Evolutionary conservation across 73 alveolate species (phyloP), one percentile per base, ranked within the genome.

Genomic region (Stentor coeruleus): DNA sequence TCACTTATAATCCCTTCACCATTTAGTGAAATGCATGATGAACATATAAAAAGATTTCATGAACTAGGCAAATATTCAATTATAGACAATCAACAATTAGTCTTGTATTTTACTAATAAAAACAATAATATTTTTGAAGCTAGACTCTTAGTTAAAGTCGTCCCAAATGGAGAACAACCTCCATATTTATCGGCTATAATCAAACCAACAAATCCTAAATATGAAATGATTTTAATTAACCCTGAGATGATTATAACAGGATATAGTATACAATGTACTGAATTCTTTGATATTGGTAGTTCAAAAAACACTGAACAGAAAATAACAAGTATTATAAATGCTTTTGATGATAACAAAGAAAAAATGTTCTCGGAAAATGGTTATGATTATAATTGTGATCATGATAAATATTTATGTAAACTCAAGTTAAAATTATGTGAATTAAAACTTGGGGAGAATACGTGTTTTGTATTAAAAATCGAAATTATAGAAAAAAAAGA

Each of bases 161-260:
- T 57, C 15, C 73, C 73, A 20, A 57, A 57, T 57, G 73, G 28
- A 1, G 73, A 31, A 57, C 73, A 57, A 2, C 73, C 73, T 57
- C 73, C 73, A 20, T 57, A 20, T 31, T 57, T 57, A 57, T 57
- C 73, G 28, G 73, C 73, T 20, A 57, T 57, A 1, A 57, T 57
- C 73, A 57, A 57, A 31, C 73, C 73, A 0, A 57, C 73, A 57
- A 57, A 57, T 57, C 73, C 73, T 20, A 57, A 57, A 57, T 57
- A 57, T 2, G 73, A 57, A 57, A 57, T 57, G 28, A 31, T 57
- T 57, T 20, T 57, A n/a, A 57, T 57, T n/a, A 57, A 57, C 2
- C 15, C 15, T 1, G 73, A 57, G 35, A 20, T n/a, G 73, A 31
- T 57, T 20, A 57, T 57, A 0, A 57, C 73, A 20, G 73, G 73